Percentiles rank a stretch among this genome's conserved stretches.
Conservation (phyloP, 495 filamentous ascomycete genomes). For the Letharia columbiana region DNA sequence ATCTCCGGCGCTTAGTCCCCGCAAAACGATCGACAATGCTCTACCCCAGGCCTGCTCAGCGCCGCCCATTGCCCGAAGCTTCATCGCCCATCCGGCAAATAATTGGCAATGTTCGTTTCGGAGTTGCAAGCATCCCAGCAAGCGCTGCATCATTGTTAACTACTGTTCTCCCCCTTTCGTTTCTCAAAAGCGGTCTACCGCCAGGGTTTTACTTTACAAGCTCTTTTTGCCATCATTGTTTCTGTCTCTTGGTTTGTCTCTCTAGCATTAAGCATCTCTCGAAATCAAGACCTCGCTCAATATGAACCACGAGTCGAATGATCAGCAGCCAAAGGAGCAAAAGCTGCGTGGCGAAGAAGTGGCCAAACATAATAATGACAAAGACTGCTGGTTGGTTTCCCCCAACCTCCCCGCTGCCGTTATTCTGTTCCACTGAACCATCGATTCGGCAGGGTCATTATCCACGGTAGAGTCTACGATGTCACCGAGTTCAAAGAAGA, state of each 20-base stretch:
- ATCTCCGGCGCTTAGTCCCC: too few relatives aligned
- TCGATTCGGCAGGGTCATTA: conserved; percentile 45
- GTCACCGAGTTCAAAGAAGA: conserved; percentile 86
- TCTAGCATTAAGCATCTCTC: neutral
- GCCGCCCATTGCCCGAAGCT: neutral
- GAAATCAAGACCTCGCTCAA: neutral
- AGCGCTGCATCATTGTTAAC: neutral
- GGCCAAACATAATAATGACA: conserved; percentile 72
- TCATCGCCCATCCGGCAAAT: neutral
- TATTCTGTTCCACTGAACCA: neutral
- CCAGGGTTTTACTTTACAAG: neutral
- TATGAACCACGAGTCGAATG: conserved; percentile 31
- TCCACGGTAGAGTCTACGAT: conserved; percentile 89
- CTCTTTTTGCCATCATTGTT: neutral
- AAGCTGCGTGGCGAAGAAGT: conserved; percentile 67
- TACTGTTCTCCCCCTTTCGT: neutral
- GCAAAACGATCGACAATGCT: too few relatives aligned
- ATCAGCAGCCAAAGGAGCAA: conserved; percentile 23
- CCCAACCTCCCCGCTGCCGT: neutral
- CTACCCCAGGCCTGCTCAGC: too few relatives aligned
- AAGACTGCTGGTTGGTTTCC: conserved; percentile 51
- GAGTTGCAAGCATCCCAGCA: neutral
- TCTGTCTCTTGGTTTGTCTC: neutral
- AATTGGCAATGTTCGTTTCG: too few relatives aligned
- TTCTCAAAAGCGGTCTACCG: neutral